Base-by-base conservation (phyloP, 2,329 filamentous ascomycete species). In the Fusarium ramigenum region DNA sequence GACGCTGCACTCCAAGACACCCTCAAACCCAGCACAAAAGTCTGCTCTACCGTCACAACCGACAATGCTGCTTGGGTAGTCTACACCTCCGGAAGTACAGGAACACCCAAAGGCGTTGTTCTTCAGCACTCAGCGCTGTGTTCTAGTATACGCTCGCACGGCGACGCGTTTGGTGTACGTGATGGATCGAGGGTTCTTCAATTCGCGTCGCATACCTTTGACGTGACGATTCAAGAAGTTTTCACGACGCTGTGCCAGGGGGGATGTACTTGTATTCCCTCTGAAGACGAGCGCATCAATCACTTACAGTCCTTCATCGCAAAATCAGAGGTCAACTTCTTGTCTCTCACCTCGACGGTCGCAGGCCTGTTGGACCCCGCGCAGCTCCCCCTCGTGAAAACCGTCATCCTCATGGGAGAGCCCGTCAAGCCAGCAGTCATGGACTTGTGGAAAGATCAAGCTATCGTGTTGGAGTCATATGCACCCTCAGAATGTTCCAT, bases 241-340 rank as follows among this genome's bases (percentile, higher is more conserved):
- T 58, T 62, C 25, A 62, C 60, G 9, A 62, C 60, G 15, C 50
- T 62, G 4, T 58, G 53, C 21, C 42, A 58, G 16, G 53, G 53
- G 4, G 60, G 60, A 1, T 62, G 60, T 58, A 43, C 53, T 2
- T 62, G 50, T 16, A 58, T 62, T 15, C 60, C 60, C 5, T 62
- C 60, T 4, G 60, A 62, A 37, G 50, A 62, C 18, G 50, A 62
- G 43, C 60, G 60, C 12, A 43, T 62, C 21, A 62, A 62, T 15
- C 53, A 43, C 15, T 19, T 62, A 2, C 40, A 56, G 53, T 3
- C 53, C 7, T 56, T 57, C 6, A 62, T 62, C 4, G 40, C 39
- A 1, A 43, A 58, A 21, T 34, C 53, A 12, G n/a, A 62, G 21
- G 49, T 39, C 14, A 62, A 42, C 23, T 57, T 58, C 39, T 15